Evolutionary conservation across 2,329 filamentous ascomycete species (phyloP).

Genomic region (Fusarium zealandicum): DNA sequence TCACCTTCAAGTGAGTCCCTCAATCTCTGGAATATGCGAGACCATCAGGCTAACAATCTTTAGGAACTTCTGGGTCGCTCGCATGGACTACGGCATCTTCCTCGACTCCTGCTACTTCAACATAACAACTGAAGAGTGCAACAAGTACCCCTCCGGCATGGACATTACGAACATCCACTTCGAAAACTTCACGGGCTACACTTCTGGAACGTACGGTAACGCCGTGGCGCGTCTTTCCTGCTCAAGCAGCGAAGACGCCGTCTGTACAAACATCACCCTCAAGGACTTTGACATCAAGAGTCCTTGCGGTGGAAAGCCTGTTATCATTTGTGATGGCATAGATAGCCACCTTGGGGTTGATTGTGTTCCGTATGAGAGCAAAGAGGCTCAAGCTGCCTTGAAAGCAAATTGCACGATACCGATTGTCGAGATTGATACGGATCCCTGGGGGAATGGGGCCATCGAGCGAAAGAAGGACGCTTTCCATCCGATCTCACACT

Average conservation of each 20-base stretch:
- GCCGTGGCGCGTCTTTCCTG: constrained; percentile 64
- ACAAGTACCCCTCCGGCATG: constrained; percentile 61
- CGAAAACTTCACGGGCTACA: constrained; percentile 64
- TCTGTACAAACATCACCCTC: constrained; percentile 63
- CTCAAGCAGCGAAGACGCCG: constrained; percentile 58
- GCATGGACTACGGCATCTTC: constrained; percentile 64
- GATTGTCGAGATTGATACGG: constrained; percentile 4
- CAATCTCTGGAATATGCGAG: fast-evolving
- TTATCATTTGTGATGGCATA: constrained; percentile 28
- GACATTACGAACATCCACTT: constrained; percentile 67
- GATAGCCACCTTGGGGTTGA: constrained; percentile 18
- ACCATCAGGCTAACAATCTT: fast-evolving
- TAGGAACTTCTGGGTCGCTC: constrained; percentile 64
- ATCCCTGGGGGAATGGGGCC: constrained; percentile 8
- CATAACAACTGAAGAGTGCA: constrained; percentile 56
- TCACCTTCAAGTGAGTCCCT: constrained; percentile 57
- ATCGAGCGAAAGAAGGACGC: constrained; percentile 8
- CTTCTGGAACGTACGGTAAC: constrained; percentile 62
- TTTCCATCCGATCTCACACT: constrained; percentile 5
- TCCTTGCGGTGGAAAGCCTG: constrained; percentile 4
- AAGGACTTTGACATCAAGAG: constrained; percentile 58
- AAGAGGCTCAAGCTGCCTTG: constrained; percentile 5
- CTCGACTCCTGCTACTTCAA: constrained; percentile 71
- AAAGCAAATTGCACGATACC: constrained; percentile 19
- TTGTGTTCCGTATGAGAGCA: constrained; percentile 26